phyloP scores from a whole-genome alignment of 345 rosid genomes.

The Brassica napus region DNA sequence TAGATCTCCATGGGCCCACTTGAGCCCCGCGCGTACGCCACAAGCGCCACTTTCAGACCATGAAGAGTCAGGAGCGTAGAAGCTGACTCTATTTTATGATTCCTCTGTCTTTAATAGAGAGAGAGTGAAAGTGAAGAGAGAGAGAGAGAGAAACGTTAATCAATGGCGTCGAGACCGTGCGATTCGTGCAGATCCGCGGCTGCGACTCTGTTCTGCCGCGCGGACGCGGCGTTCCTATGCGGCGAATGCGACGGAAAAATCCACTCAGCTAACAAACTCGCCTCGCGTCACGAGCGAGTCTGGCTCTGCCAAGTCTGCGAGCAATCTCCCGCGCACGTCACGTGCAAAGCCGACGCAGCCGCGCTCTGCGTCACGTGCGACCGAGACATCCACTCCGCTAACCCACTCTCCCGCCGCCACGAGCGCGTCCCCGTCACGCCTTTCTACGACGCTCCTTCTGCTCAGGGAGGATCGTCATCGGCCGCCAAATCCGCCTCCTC shows the following conservation, averaged over 20 bases:
- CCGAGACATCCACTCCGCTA: slow-evolving; percentile 91
- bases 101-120: neutral
- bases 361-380: slow-evolving; percentile 86
- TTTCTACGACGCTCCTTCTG: slow-evolving; percentile 48
- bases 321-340: slow-evolving; percentile 89
- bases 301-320: slow-evolving; percentile 88
- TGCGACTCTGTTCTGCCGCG: slow-evolving; percentile 74
- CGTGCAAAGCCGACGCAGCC: slow-evolving; percentile 97
- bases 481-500: slow-evolving; percentile 18
- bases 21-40: neutral
- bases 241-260: slow-evolving; percentile 68
- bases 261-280: slow-evolving; percentile 91
- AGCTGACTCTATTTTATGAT: slow-evolving; percentile 18
- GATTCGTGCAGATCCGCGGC: slow-evolving; percentile 84
- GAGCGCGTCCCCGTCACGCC: slow-evolving; percentile 77
- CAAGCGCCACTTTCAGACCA: slow-evolving; percentile 15
- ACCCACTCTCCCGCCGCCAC: slow-evolving; percentile 81
- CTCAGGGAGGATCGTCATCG: slow-evolving; percentile 12
- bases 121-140: neutral
- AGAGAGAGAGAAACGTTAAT: slow-evolving; percentile 20
- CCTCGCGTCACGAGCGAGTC: slow-evolving; percentile 90
- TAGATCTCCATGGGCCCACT: slow-evolving; percentile 62
- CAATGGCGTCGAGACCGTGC: slow-evolving; percentile 70
- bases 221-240: slow-evolving; percentile 92
- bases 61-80: slow-evolving; percentile 27